Evolutionary conservation across 768 basidiomycete genomes (phyloP).

Genomic region (Boletus coccyginus): DNA sequence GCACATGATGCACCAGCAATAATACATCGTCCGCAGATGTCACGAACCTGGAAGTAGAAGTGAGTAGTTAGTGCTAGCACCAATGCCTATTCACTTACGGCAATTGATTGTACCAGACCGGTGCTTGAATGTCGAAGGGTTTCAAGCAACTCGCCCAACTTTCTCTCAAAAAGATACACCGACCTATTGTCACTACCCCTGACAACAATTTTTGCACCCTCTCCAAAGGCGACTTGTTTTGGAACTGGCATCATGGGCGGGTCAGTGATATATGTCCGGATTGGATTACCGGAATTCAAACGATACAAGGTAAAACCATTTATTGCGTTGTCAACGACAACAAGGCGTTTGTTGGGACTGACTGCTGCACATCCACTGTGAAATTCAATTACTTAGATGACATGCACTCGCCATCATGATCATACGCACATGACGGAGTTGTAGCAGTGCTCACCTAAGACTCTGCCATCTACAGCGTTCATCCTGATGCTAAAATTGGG

Average conservation of each 20-base stretch:
- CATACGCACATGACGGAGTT: slow-evolving; percentile 7
- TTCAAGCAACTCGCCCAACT: not conserved
- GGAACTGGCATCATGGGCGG: not conserved
- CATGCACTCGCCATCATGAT: too few species aligned
- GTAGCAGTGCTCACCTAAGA: slow-evolving; percentile 1
- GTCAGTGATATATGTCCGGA: not conserved
- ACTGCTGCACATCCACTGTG: slow-evolving; percentile 5
- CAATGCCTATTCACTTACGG: not conserved
- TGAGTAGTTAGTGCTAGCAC: too few species aligned
- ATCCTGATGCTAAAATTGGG: not conserved
- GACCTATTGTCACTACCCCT: slow-evolving; percentile 3
- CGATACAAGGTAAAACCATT: slow-evolving; percentile 7
- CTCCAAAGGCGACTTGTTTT: slow-evolving; percentile 10
- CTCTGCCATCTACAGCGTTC: not conserved
- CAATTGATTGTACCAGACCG: not conserved
- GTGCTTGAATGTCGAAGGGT: not conserved
- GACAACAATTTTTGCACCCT: slow-evolving; percentile 4
- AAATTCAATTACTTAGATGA: not conserved
- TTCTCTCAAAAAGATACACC: slow-evolving; percentile 6
- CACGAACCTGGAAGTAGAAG: not conserved
- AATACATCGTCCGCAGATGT: not conserved
- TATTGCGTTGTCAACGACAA: slow-evolving; percentile 4
- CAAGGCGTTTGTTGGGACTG: not conserved
- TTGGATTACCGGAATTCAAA: not conserved
- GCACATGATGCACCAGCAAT: not conserved